Conservation (phyloP, 2,329 filamentous ascomycete genomes). For the Trichoderma semiorbis region DNA sequence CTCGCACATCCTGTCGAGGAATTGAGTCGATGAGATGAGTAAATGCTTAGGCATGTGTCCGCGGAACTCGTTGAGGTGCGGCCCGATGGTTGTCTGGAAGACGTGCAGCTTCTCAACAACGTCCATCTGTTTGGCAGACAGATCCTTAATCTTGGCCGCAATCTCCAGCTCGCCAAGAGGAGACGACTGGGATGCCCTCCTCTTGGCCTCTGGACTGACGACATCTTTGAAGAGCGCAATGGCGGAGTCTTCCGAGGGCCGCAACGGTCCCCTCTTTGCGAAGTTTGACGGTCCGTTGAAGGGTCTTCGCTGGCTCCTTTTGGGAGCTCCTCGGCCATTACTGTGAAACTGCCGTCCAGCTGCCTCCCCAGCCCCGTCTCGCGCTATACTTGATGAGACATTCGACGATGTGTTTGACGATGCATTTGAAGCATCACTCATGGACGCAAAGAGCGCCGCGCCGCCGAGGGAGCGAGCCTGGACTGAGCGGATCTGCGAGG, state of each 20-base stretch:
- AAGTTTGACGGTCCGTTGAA: constrained; percentile 3
- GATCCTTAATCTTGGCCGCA: constrained; percentile 29
- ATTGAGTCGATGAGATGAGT: constrained; percentile 23
- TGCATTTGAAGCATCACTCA: constrained; percentile 18
- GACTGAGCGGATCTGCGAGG: constrained; percentile 27
- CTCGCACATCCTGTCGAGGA: constrained; percentile 24
- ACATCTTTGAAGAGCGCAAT: constrained; percentile 37
- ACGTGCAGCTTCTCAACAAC: constrained; percentile 23
- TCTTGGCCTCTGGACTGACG: constrained; percentile 24
- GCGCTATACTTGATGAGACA: neutral
- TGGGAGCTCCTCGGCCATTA: neutral
- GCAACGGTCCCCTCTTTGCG: constrained; percentile 7
- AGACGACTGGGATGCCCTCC: constrained; percentile 5
- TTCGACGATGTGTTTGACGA: constrained; percentile 2
- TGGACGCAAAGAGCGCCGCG: constrained; percentile 26
- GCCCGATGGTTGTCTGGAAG: constrained; percentile 32
- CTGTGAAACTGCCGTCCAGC: neutral
- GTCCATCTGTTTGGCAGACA: constrained; percentile 21
- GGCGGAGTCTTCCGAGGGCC: constrained; percentile 24
- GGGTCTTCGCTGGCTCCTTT: neutral
- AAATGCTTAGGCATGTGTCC: constrained; percentile 30
- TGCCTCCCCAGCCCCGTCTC: neutral
- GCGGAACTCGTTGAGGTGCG: constrained; percentile 28
- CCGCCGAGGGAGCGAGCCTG: constrained; percentile 23
- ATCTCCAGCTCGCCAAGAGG: constrained; percentile 30